Evolutionary conservation across 2,329 filamentous ascomycete species (phyloP).

Genomic region (Neonectria magnoliae): DNA sequence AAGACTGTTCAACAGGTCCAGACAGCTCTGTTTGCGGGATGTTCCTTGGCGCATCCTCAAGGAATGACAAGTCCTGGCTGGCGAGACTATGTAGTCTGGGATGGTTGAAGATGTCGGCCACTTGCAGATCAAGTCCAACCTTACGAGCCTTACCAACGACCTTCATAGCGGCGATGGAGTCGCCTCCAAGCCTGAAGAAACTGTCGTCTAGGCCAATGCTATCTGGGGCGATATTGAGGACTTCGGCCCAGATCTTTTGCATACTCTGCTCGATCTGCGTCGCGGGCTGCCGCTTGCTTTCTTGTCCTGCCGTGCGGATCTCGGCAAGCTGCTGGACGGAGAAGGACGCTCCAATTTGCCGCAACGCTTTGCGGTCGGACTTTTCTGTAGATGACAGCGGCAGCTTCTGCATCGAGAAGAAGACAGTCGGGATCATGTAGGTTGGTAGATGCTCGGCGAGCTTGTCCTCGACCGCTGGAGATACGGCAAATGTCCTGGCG

Average conservation of each 20-base stretch:
- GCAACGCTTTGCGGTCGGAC: constrained; percentile 22
- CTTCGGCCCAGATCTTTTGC: constrained; percentile 50
- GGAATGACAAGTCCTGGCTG: neutral
- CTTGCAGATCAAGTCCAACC: constrained; percentile 14
- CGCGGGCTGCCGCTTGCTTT: constrained; percentile 12
- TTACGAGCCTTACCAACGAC: constrained; percentile 43
- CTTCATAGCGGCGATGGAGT: constrained; percentile 61
- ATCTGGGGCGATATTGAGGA: constrained; percentile 47
- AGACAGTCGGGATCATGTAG: constrained; percentile 35
- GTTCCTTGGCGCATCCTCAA: neutral
- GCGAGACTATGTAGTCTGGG: neutral
- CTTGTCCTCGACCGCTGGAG: neutral
- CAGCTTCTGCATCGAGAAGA: constrained; percentile 22
- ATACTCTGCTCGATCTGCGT: constrained; percentile 36
- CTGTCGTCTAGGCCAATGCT: constrained; percentile 54
- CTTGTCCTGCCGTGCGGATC: neutral
- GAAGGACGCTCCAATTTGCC: constrained; percentile 19
- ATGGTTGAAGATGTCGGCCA: neutral
- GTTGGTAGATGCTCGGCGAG: constrained; percentile 20
- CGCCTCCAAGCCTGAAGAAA: constrained; percentile 62
- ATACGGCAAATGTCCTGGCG: neutral
- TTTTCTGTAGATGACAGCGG: constrained; percentile 32
- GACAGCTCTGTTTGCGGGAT: constrained; percentile 5
- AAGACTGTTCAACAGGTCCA: constrained; percentile 27
- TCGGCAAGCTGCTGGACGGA: constrained; percentile 52